Evolutionary conservation across 192 early-diverging fungal species (phyloP).

Genomic region (Rhizophagus clarus): DNA sequence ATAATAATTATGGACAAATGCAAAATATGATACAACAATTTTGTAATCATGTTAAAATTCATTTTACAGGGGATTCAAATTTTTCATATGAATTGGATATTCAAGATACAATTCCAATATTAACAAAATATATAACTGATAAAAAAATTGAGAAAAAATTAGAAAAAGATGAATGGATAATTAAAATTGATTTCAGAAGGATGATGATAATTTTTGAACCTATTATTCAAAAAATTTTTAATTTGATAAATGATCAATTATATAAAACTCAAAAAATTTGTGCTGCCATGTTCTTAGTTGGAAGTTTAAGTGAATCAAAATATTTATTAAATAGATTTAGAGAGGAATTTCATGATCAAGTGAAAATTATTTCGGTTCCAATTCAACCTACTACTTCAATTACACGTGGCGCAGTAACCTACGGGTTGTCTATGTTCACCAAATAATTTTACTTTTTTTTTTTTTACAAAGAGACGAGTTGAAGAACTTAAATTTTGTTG

Average conservation of each 20-base stretch:
- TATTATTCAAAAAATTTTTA: conserved; percentile 36
- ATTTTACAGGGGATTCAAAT: neutral
- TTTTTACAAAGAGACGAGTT: too few relatives aligned
- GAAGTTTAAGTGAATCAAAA: conserved; percentile 40
- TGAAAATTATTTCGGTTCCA: conserved; percentile 37
- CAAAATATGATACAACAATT: neutral
- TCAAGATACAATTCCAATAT: neutral
- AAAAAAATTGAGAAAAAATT: conserved; percentile 29
- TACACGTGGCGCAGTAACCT: neutral
- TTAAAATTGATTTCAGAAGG: conserved; percentile 47
- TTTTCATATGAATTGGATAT: neutral
- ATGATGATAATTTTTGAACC: conserved; percentile 39
- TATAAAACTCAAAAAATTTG: conserved; percentile 32
- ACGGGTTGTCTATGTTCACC: neutral
- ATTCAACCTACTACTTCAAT: conserved; percentile 36
- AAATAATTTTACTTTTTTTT: too few relatives aligned
- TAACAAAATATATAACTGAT: neutral
- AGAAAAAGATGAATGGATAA: conserved; percentile 46
- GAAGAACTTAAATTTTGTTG: too few relatives aligned
- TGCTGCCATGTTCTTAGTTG: conserved; percentile 42
- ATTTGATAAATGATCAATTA: conserved; percentile 40
- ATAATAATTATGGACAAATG: conserved; percentile 27
- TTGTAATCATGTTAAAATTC: neutral
- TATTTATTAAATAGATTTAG: conserved; percentile 40
- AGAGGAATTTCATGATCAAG: conserved; percentile 36